Base-by-base conservation (phyloP, 148 eudicot genomes). In the Diospyros kaki region DNA sequence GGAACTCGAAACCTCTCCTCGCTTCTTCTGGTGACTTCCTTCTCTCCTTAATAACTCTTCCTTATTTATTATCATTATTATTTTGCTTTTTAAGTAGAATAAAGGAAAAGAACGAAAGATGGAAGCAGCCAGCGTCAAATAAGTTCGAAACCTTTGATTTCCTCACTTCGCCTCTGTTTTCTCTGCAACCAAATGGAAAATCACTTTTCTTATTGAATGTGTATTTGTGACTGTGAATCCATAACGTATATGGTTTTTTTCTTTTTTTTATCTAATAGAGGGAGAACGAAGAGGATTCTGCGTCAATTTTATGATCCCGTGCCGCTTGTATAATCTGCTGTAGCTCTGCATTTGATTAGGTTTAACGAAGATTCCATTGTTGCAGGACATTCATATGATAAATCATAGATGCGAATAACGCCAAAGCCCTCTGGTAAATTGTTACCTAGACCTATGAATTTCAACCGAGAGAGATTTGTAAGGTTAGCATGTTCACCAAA, bases 381-480 rank as follows among this genome's bases (percentile, higher is more conserved):
- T 48, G 76, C 53, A 10, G 12, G 17, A 61, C 39, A 17, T 13
- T 28, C 43, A 59, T 12, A 63, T 50, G 59, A 18, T 11, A 7
- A 58, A 52, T 40, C 50, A 14, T 39, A 39, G 51, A 48, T 46
- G 45, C 43, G 38, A 60, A 18, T 41, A 14, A 42, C 48, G 8
- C 42, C 52, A 6, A 46, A 73, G 28, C 14, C 56, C 2, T 10
- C 58, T 13, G 76, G 58, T 39, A 56, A 65, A 74, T 51, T 5
- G 51, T n/a, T 64, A 39, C 64, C 73, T 59, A 43, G 15, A 78
- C 72, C 15, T 52, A 81, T 81, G 84, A 60, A 78, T 63, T 53
- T 42, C 78, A 71, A 45, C 45, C 66, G 64, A 71, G 78, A 75
- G 0, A 73, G 67, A 38, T 81, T 74, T 71, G 78, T 74, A n/a